Conservation (phyloP, 768 basidiomycete species). For the Rhizopogon sp. region DNA sequence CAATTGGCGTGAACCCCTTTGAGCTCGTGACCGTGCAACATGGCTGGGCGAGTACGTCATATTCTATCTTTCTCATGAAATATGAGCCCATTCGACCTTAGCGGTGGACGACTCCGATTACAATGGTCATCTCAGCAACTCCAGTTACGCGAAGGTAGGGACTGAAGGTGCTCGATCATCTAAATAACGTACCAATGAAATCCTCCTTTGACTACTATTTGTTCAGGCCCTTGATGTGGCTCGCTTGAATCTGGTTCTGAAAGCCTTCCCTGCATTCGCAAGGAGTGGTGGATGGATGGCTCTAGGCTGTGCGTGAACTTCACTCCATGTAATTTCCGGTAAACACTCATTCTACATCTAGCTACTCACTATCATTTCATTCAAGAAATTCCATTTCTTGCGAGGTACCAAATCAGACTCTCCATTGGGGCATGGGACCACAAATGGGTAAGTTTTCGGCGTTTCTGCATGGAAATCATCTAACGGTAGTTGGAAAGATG, state of each 20-base stretch:
- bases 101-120: conserved; percentile 72
- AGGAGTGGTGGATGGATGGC: conserved; percentile 58
- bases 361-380: conserved; percentile 68
- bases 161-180: background rate
- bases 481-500: conserved; percentile 32
- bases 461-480: background rate
- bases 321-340: background rate
- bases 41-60: conserved; percentile 50
- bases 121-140: conserved; percentile 75
- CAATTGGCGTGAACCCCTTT: conserved; percentile 56
- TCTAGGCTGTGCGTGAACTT: conserved; percentile 34
- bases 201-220: background rate
- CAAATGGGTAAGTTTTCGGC: conserved; percentile 58
- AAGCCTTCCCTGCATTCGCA: conserved; percentile 53
- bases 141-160: conserved; percentile 68
- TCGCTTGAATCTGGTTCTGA: conserved; percentile 43
- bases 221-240: conserved; percentile 39
- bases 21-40: conserved; percentile 34
- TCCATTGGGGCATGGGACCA: conserved; percentile 63
- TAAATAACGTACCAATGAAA: background rate
- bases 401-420: conserved; percentile 56
- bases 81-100: conserved; percentile 17
- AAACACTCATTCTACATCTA: conserved; percentile 13
- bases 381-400: conserved; percentile 62
- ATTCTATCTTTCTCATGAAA: background rate